Evolutionary conservation across 257 asterid genomes (phyloP).

Genomic region (Solanum chilense): DNA sequence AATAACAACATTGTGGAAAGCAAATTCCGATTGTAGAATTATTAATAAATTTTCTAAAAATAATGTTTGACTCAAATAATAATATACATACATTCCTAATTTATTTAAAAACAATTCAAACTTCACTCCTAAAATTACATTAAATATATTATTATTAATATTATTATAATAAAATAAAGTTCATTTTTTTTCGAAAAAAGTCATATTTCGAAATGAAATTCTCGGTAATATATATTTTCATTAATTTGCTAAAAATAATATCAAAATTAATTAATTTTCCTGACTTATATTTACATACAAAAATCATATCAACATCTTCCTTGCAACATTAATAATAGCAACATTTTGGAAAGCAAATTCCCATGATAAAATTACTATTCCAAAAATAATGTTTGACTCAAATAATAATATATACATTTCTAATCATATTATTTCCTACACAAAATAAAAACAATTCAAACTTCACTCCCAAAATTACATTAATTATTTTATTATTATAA

Average conservation of each 20-base stretch:
- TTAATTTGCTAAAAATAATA: background rate
- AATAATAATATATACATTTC: background rate
- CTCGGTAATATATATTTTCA: background rate
- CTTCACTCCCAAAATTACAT: background rate
- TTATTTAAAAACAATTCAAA: background rate
- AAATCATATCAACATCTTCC: background rate
- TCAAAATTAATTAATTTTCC: background rate
- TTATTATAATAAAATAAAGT: no score
- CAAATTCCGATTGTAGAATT: background rate
- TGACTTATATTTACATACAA: background rate
- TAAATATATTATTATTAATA: no score
- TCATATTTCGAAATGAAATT: background rate
- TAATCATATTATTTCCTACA: background rate
- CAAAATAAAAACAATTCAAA: background rate
- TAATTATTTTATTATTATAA: background rate
- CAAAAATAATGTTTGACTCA: background rate
- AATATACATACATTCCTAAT: background rate
- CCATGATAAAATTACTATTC: background rate
- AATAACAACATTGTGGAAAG: background rate
- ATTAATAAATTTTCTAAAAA: background rate
- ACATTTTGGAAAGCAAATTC: background rate
- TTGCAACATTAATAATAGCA: background rate
- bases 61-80: background rate
- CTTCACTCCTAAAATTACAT: background rate
- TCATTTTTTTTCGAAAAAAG: background rate